Conservation (phyloP, 208 protist species). For the Leishmania tropica region DNA sequence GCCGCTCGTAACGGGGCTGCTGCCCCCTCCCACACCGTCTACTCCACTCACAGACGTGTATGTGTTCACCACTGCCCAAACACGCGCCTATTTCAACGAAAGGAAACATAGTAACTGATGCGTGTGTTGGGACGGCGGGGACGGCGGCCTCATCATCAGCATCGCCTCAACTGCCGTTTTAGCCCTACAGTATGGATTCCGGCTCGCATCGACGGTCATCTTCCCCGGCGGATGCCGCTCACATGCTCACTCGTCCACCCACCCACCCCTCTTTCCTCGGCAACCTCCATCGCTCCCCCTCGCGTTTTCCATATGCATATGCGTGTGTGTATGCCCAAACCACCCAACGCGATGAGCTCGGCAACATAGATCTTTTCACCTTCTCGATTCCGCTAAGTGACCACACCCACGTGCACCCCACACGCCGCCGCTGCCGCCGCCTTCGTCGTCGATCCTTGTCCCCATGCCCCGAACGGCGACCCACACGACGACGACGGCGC, state of each 20-base stretch:
- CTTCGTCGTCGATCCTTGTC: background rate
- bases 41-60: background rate
- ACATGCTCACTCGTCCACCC: background rate
- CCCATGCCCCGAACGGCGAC: background rate
- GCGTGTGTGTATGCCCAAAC: background rate
- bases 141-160: background rate
- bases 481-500: constrained; percentile 6
- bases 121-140: background rate
- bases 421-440: background rate
- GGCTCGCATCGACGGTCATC: background rate
- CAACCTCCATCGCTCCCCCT: background rate
- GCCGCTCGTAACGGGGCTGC: background rate
- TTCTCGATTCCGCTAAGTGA: background rate
- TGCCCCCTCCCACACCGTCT: too few relatives aligned
- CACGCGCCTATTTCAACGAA: background rate
- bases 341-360: background rate
- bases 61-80: background rate
- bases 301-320: background rate
- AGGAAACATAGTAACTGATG: background rate
- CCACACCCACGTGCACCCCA: background rate
- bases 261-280: background rate
- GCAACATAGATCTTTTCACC: background rate
- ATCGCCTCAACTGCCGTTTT: background rate
- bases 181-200: background rate
- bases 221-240: background rate